Evolutionary conservation across 176 grass and related monocot species (phyloP).

Genomic region (Carex scoparia): DNA sequence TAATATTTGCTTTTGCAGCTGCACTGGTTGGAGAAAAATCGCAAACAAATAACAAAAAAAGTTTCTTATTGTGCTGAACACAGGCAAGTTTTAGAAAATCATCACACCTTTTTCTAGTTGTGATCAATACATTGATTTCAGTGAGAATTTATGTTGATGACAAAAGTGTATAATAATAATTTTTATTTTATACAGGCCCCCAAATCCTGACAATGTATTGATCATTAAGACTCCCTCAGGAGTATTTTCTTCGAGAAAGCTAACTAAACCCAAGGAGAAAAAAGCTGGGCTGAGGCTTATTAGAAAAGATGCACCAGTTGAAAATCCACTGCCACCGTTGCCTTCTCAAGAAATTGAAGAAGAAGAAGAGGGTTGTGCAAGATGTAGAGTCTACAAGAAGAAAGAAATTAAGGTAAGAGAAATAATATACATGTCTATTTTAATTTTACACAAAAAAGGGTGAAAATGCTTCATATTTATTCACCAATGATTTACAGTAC

Average conservation of each 20-base stretch:
- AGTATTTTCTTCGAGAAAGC: constrained; percentile 89
- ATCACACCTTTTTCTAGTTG: not conserved
- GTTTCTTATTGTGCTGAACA: constrained; percentile 91
- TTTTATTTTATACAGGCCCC: constrained; percentile 51
- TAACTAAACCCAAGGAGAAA: constrained; percentile 55
- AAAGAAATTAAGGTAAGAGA: constrained; percentile 66
- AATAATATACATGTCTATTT: not conserved
- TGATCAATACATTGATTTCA: constrained; percentile 2
- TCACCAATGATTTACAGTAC: not conserved
- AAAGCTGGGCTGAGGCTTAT: constrained; percentile 70
- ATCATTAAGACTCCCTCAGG: constrained; percentile 90
- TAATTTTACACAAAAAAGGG: not conserved
- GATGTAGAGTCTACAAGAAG: constrained; percentile 66
- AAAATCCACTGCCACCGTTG: constrained; percentile 1
- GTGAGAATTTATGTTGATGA: constrained; percentile 13
- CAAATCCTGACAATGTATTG: constrained; percentile 92
- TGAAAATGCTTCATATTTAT: not conserved
- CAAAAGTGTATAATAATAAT: constrained; percentile 15
- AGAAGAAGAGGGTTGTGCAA: constrained; percentile 44
- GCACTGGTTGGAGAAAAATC: constrained; percentile 78
- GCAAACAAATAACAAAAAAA: constrained; percentile 76
- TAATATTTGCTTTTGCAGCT: constrained; percentile 48
- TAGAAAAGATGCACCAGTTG: constrained; percentile 60
- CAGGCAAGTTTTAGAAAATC: constrained; percentile 48
- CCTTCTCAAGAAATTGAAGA: constrained; percentile 17